Evolutionary conservation across 805 yeast species (phyloP), one percentile per base, ranked within the genome.

Genomic region (Ogataea trehaloabstinens): DNA sequence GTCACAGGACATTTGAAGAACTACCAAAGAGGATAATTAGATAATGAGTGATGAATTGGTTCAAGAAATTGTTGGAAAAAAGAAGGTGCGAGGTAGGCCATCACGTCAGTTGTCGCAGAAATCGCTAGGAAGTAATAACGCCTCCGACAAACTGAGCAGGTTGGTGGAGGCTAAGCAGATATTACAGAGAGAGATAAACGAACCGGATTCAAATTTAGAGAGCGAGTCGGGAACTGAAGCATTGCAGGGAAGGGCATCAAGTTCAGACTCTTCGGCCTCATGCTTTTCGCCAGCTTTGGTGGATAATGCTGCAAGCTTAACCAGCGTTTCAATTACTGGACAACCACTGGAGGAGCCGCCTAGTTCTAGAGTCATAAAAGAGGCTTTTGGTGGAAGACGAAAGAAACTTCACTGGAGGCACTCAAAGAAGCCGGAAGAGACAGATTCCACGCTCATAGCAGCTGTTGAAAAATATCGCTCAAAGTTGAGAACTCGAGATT

Each of bases 311-410:
- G 70, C 68, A 13, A 57, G 70, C 24, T 73, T 77, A 1, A 73
- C 68, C 25, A 78, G 83, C 0, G 58, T 64, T 8, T 79, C 85
- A 29, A 77, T 78, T 27, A 82, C 91, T 0, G 96, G 96, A 2
- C 68, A 78, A 28, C 83, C 93, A 3, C 61, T 88, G 38, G 86
- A 78, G 46, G 70, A 76, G n/a, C 70, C 71, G 5, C 96, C 96
- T 6, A 74, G 78, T 13, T 60, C 68, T 3, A 81, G 76, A 51
- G 64, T 76, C 25, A 76, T 73, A 52, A 76, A 72, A 45, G 84
- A 78, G 32, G 66, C 78, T 13, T 58, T 73, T 34, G 73, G 83
- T 78, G 71, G 78, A 19, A 49, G 58, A 17, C 17, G 40, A 67
- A 64, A 51, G 41, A 20, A 41, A 67, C 64, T 51, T 38, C 60